Base-by-base conservation (phyloP, 169 alveolate genomes). In the Cyclospora cayetanensis region DNA sequence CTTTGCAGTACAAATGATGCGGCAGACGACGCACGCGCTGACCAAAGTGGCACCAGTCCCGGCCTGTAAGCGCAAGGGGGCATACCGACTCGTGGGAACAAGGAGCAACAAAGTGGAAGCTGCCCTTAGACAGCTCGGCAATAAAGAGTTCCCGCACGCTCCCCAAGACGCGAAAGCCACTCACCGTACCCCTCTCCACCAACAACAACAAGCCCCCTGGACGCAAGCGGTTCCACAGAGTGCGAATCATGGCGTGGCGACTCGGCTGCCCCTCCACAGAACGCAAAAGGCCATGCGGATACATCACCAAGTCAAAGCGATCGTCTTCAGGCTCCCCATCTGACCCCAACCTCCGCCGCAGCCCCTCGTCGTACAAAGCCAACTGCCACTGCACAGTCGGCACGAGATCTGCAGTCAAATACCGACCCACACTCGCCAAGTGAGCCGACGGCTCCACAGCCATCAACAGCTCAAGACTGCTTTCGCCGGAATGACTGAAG, bases 1-100 rank as follows among this genome's bases (percentile, higher is more conserved):
- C 97, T 90, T 96, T 96, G 89, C 95, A 93, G 92, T 97, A 97
- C 37, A 97, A 93, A 60, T 95, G 94, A 89, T 95, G 97, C 4
- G 98, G 97, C 29, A 96, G 93, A 22, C 97, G 94, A 88, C 92
- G 96, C 31, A 94, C 95, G 22, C 97, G 87, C 79, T 97, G 98
- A 20, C 97, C 92, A 84, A 97, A 97, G 93, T 97, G 98, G 52
- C 98, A 97, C 97, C 99, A 97, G 83, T 97, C 99, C 65, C 96
- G 87, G 15, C 98, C 98, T 1, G 98, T 96, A 80, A 95, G 70
- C 0, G 98, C 96, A 55, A 97, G 70, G 0, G 99, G 99, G 76
- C 99, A 97, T 53, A 96, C 92, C 60, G 97, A 95, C 80, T 97
- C 99, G 74, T 97, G 99, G 0, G 98, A 97, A 46, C 99, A 97